Conservation (phyloP, 2,329 filamentous ascomycete species). For the Coniochaeta prunicola region DNA sequence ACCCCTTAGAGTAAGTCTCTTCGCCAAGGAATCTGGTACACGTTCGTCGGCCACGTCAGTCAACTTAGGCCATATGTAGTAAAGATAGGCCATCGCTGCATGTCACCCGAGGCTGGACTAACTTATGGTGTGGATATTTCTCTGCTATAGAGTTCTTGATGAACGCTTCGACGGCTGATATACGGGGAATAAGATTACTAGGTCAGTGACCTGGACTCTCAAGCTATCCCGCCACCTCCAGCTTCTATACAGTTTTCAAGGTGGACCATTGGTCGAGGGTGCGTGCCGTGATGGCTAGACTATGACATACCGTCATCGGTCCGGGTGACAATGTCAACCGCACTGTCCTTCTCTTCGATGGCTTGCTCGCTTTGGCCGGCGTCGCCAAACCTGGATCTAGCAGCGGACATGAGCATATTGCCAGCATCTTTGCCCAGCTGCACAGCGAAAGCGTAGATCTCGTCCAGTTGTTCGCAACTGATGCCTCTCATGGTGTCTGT, state of each 20-base stretch:
- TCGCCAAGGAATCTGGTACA: slow-evolving; percentile 62
- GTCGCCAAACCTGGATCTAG: slow-evolving; percentile 45
- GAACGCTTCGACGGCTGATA: slow-evolving; percentile 62
- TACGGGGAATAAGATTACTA: neutral
- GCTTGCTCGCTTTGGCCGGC: slow-evolving; percentile 22
- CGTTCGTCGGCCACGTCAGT: slow-evolving; percentile 1
- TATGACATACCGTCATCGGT: slow-evolving; percentile 58
- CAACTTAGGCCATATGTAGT: neutral
- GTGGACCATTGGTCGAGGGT: neutral
- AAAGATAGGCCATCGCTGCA: neutral
- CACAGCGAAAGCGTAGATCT: slow-evolving; percentile 64
- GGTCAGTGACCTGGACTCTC: neutral
- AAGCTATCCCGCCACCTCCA: neutral
- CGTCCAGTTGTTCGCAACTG: slow-evolving; percentile 44
- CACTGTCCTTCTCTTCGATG: slow-evolving; percentile 62
- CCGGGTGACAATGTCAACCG: slow-evolving; percentile 72
- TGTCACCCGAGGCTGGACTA: slow-evolving; percentile 18
- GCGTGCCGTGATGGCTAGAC: neutral
- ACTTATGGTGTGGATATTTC: slow-evolving; percentile 62
- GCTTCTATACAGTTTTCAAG: neutral
- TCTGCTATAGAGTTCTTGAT: slow-evolving; percentile 52
- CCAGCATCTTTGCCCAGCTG: slow-evolving; percentile 65
- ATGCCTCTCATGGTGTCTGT: slow-evolving; percentile 9
- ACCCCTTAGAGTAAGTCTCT: slow-evolving; percentile 64
- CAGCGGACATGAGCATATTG: slow-evolving; percentile 56